phyloP scores from a whole-genome alignment of 75 land plant genomes.

The Selaginella moellendorffii region DNA sequence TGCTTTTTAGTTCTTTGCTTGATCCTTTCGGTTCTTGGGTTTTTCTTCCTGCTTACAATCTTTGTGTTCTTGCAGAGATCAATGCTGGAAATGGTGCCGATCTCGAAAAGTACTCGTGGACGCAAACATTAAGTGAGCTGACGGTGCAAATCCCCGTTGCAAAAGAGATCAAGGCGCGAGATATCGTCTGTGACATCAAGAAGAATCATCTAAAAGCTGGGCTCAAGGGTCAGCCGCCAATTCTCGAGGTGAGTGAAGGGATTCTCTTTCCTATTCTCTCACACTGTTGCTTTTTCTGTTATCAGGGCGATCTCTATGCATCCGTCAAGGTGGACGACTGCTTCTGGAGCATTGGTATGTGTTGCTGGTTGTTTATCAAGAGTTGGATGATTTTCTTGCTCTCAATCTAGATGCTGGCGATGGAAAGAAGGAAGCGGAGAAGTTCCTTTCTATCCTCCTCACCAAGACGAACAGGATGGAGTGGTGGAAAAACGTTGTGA shows the following conservation, averaged over 20 bases:
- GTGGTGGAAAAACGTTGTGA: conserved; percentile 78
- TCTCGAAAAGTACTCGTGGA: conserved; percentile 77
- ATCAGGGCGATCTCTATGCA: conserved; percentile 62
- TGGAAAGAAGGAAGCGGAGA: no score
- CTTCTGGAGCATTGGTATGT: conserved; percentile 82
- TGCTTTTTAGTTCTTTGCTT: not conserved
- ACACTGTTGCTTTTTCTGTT: not conserved
- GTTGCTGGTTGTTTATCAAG: not conserved
- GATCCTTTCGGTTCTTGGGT: not conserved
- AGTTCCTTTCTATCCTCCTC: conserved; percentile 51
- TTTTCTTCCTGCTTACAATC: not conserved
- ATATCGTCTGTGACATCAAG: conserved; percentile 69
- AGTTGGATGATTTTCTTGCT: not conserved
- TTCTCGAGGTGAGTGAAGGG: conserved; percentile 41
- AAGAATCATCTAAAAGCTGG: conserved; percentile 68
- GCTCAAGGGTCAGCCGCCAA: conserved; percentile 71
- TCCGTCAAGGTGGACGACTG: conserved; percentile 68
- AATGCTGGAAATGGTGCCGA: conserved; percentile 81
- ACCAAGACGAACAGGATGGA: conserved; percentile 85
- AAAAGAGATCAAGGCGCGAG: conserved; percentile 52
- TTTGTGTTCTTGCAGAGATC: conserved; percentile 32
- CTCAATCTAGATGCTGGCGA: conserved; percentile 66
- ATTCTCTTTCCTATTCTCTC: conserved; percentile 3
- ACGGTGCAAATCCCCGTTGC: conserved; percentile 56
- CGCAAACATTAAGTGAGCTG: conserved; percentile 62